A percentile compares a stretch with the other conserved stretches of the same genome.
Conservation (phyloP, 768 basidiomycete species). For the Mycena maculata region DNA sequence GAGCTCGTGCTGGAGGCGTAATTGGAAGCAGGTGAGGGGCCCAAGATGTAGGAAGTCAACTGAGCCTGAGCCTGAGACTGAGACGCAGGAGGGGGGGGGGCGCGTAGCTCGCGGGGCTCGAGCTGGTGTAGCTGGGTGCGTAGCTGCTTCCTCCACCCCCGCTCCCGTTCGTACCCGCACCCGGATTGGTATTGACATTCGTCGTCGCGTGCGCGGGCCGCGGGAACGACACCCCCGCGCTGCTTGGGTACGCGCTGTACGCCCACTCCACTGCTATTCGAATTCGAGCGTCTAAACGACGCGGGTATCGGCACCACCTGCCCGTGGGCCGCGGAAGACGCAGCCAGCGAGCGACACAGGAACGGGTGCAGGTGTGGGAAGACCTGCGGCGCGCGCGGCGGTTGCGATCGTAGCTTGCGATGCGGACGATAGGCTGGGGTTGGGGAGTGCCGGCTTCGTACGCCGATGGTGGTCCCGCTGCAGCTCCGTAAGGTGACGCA, state of each 20-base stretch:
- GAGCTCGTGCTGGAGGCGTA: no score
- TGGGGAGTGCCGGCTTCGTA: no score
- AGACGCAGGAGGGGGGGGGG: no score
- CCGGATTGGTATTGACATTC: background rate
- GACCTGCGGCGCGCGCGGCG: no score
- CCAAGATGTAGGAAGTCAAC: no score
- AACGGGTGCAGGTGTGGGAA: background rate
- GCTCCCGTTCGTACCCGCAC: background rate
- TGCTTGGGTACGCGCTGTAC: background rate
- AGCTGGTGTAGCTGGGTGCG: no score
- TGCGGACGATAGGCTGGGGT: no score
- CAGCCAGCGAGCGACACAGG: background rate
- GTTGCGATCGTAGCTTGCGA: background rate
- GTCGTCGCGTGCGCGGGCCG: background rate
- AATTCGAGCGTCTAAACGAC: background rate
- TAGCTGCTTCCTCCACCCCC: background rate
- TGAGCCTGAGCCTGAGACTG: no score
- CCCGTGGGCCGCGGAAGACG: background rate
- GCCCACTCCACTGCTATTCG: background rate
- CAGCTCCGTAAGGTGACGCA: no score
- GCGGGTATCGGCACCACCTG: background rate
- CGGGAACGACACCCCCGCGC: background rate
- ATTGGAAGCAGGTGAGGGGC: no score
- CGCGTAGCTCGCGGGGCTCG: no score
- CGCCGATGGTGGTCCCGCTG: no score